Base-by-base conservation (phyloP, 2,329 filamentous ascomycete genomes). In the Clonostachys rhizophaga region DNA sequence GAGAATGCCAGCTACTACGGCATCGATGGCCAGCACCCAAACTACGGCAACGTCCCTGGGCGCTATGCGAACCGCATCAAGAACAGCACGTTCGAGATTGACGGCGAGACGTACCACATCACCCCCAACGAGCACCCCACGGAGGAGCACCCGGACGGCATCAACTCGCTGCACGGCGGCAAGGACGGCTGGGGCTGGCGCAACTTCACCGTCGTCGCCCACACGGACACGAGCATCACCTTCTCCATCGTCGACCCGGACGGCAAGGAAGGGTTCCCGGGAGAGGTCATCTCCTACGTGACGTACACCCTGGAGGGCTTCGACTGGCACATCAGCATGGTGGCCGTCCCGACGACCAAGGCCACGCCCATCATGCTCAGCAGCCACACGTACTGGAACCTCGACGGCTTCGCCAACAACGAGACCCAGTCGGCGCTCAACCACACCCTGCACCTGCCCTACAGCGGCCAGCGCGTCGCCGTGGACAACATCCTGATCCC, bases 301-400 rank as follows among this genome's bases (percentile, higher is more conserved):
- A 90, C 86, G 5, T 92, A 91, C 66, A 84, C 83, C 0, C 63
- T 91, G 45, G 74, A 72, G 5, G 78, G 82, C 30, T 72, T 76
- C 61, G 78, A 81, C 43, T 91, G 87, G 86, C 76, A 87, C 58
- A 74, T 90, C 56, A 84, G 81, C 66, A 89, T 91, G 74, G 69
- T 83, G 13, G 87, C 87, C 39, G 64, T 86, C 47, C 72, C 87
- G 4, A 83, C 84, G 9, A 88, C 84, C 33, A 81, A 87, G 68
- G 85, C 83, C 69, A 91, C 88, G 6, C 88, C 88, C 43, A 89
- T 92, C 63, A 91, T 92, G 87, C 75, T 92, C 49, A 87, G 79
- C 60, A 77, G 71, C 54, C 74, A 88, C 71, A 81, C 79, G 8
- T 92, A 92, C 74, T 92, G 87, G 88, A 91, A 91, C 63, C 72